A percentile compares a stretch with the other conserved stretches of the same genome.
These are phyloP conservation scores for Marasmius oreades DNA, from an alignment of 1,284 basidiomycete species.

Conservation along the genomic window DNA sequence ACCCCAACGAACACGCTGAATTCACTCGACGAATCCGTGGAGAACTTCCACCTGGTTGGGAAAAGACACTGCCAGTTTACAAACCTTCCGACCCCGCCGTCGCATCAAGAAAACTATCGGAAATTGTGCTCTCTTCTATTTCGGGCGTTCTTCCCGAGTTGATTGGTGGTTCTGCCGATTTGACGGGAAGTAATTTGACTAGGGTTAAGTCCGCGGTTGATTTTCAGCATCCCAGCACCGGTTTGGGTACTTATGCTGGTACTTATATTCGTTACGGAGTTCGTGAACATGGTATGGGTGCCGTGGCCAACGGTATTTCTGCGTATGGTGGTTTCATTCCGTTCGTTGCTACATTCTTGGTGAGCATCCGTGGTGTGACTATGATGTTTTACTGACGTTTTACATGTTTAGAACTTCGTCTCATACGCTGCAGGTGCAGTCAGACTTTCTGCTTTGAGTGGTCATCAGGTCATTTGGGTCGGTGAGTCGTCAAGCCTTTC, in stretches of 20 bases:
- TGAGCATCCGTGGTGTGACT: conserved; percentile 27
- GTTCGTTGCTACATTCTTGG: conserved; percentile 86
- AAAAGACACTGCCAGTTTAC: conserved; percentile 82
- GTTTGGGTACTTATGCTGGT: conserved; percentile 81
- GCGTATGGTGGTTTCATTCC: conserved; percentile 87
- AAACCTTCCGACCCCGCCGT: conserved; percentile 79
- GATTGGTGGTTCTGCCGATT: conserved; percentile 87
- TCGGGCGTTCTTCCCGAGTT: conserved; percentile 79
- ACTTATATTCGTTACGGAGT: conserved; percentile 96
- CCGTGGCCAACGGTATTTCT: conserved; percentile 86
- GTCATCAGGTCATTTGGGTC: conserved; percentile 90
- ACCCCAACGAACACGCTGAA: conserved; percentile 83
- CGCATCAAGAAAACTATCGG: conserved; percentile 91
- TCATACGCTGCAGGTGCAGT: conserved; percentile 93
- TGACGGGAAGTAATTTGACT: conserved; percentile 92
- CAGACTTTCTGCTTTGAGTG: conserved; percentile 85
- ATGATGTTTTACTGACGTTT: conserved; percentile 9
- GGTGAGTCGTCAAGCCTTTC: conserved; percentile 44
- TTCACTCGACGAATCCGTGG: conserved; percentile 83
- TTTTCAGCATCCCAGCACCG: conserved; percentile 89
- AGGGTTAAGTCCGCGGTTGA: conserved; percentile 81
- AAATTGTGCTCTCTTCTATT: conserved; percentile 82
- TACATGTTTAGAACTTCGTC: conserved; percentile 76
- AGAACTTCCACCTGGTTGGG: conserved; percentile 84
- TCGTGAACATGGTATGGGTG: conserved; percentile 96